These are phyloP conservation scores for Phytopythium oedochilum DNA, from an alignment of 352 stramenopile genomes.

Conservation along the genomic window DNA sequence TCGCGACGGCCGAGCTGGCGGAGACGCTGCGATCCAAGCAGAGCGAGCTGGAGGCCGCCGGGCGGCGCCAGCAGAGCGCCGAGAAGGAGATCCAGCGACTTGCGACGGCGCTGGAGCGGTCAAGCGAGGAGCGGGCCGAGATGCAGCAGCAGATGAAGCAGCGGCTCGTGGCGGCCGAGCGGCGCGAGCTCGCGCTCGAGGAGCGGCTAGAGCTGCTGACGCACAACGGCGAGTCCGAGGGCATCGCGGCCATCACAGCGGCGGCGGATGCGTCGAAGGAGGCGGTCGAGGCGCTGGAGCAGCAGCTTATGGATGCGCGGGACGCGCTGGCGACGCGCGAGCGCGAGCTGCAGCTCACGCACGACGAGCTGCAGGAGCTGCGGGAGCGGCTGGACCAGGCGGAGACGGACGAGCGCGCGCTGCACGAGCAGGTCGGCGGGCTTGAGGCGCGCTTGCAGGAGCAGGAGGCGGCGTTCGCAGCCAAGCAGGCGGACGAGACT, in stretches of 20 bases:
- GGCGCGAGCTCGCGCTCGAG: conserved; percentile 27
- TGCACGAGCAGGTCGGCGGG: conserved; percentile 21
- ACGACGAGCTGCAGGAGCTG: conserved; percentile 11
- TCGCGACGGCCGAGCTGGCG: conserved; percentile 25
- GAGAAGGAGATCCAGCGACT: conserved; percentile 33
- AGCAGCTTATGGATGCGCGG: not conserved
- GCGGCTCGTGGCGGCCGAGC: conserved; percentile 34
- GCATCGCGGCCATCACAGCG: too few relatives aligned
- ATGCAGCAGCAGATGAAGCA: conserved; percentile 59
- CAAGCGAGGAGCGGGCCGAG: conserved; percentile 52
- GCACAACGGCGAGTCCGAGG: not conserved
- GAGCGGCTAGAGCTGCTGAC: conserved; percentile 33
- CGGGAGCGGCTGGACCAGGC: conserved; percentile 15
- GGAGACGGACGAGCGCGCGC: conserved; percentile 11
- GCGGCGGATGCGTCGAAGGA: not conserved
- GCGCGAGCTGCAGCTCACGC: conserved; percentile 6
- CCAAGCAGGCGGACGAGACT: conserved; percentile 14
- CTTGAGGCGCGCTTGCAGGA: conserved; percentile 7
- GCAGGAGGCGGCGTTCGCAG: not conserved
- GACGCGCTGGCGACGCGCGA: conserved; percentile 12
- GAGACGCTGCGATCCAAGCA: conserved; percentile 38
- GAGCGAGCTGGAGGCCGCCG: conserved; percentile 13
- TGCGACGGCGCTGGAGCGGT: conserved; percentile 20
- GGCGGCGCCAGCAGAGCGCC: conserved; percentile 16
- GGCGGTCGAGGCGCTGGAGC: not conserved